Base-by-base conservation (phyloP, 345 rosid genomes). In the Moringa oleifera region DNA sequence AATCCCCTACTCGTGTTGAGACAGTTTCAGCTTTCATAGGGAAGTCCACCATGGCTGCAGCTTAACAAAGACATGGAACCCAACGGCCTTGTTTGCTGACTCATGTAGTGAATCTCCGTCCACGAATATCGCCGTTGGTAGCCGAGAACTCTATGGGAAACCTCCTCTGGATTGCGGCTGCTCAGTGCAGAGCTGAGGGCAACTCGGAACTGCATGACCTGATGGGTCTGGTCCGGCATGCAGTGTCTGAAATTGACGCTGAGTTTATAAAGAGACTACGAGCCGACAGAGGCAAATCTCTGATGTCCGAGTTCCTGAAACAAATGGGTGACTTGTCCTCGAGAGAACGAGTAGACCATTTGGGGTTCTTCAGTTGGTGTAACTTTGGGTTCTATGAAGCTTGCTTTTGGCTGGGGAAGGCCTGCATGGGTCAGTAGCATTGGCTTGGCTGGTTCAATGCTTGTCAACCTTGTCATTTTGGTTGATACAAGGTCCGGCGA, bases 381-480 rank as follows among this genome's bases (percentile, higher is more conserved):
- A 79, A 65, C 9, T 22, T 77, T 20, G 75, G 69, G 2, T 72
- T 55, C 23, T 74, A 73, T 24, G 70, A 61, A 18, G 61, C 54
- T 31, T n/a, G 76, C 79, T 67, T 81, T 75, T 67, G 79, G 88
- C 22, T 75, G 84, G 77, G 82, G 75, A 18, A 71, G 66, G 31
- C 83, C 80, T 36, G 49, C 57, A 0, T 81, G 84, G 83, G 73
- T 77, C 19, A 68, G 75, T 54, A 63, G 73, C 59, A 23, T 67
- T 17, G 79, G 60, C 21, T 18, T 51, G 56, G 41, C 24, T 46
- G 61, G 69, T 33, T 49, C 76, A 0, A 23, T 31, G 9, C 63
- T 69, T 24, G 0, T 73, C 53, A 84, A 84, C 66, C 73, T 84
- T 4, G 41, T 73, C 10, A 63, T 79, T 47, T 62, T 82, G 71